Conservation (phyloP, 345 rosid species). For the Euphorbia pulcherrima region DNA sequence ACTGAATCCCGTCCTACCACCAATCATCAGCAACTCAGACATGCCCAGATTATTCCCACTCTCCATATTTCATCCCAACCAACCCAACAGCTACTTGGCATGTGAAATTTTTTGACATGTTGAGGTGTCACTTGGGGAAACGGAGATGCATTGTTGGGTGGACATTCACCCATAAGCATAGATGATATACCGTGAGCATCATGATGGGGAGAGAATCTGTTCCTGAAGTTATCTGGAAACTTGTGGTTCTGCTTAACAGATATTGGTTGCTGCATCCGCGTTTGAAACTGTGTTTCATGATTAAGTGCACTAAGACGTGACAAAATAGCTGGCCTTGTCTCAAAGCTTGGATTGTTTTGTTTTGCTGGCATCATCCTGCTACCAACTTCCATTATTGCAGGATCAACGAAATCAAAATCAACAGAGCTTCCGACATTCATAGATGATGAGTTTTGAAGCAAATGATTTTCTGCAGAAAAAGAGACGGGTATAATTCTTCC, state of each 20-base stretch:
- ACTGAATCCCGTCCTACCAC: conserved; percentile 33
- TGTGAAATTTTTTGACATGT: conserved; percentile 26
- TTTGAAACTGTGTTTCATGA: conserved; percentile 35
- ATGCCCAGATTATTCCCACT: conserved; percentile 24
- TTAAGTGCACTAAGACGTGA: conserved; percentile 25
- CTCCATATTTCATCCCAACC: conserved; percentile 42
- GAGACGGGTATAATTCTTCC: not conserved
- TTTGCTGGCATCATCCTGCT: conserved; percentile 29
- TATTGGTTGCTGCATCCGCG: conserved; percentile 33
- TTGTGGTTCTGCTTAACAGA: conserved; percentile 33
- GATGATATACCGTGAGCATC: conserved; percentile 29
- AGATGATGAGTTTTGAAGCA: conserved; percentile 22
- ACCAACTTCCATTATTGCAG: conserved; percentile 45
- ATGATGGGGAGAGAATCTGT: conserved; percentile 32
- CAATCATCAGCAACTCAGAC: conserved; percentile 33
- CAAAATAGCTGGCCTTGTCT: conserved; percentile 25
- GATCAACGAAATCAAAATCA: conserved; percentile 46
- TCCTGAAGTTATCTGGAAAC: conserved; percentile 24
- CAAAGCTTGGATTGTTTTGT: conserved; percentile 30
- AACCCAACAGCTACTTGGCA: conserved; percentile 40
- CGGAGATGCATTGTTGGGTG: conserved; percentile 24
- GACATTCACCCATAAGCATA: conserved; percentile 30
- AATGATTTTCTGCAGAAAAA: conserved; percentile 33
- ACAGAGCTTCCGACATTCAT: conserved; percentile 22
- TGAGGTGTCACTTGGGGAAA: conserved; percentile 30